phyloP scores from a whole-genome alignment of 192 early-diverging fungal species.

The Podila epicladia region DNA sequence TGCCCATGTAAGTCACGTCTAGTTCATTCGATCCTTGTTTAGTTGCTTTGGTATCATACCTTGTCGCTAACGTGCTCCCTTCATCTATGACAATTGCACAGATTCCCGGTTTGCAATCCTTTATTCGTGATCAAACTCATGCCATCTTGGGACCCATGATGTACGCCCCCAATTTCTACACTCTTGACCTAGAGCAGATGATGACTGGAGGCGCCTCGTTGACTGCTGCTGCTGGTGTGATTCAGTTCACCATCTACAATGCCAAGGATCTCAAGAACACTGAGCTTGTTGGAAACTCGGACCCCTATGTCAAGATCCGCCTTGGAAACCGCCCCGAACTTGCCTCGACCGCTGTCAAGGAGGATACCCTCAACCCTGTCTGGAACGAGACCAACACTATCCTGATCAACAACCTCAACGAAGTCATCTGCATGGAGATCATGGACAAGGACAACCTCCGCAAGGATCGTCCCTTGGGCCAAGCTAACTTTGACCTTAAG shows the following conservation, averaged over 20 bases:
- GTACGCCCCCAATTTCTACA: constrained; percentile 84
- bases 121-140: constrained; percentile 79
- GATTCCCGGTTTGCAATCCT: constrained; percentile 85
- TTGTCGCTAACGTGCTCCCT: too few relatives aligned
- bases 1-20: constrained; percentile 66
- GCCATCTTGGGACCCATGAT: constrained; percentile 82
- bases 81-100: constrained; percentile 18
- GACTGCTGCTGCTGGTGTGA: constrained; percentile 86
- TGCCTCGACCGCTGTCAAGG: constrained; percentile 69
- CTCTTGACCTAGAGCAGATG: constrained; percentile 81
- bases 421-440: constrained; percentile 81
- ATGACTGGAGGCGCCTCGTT: constrained; percentile 68
- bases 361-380: constrained; percentile 81
- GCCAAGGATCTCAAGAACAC: constrained; percentile 86
- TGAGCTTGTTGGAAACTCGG: constrained; percentile 88
- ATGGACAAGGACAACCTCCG: constrained; percentile 83
- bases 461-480: constrained; percentile 77
- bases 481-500: constrained; percentile 62
- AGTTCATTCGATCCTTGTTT: constrained; percentile 8
- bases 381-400: constrained; percentile 88
- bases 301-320: constrained; percentile 85
- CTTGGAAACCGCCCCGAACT: constrained; percentile 76
- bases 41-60: neutral
- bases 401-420: constrained; percentile 78
- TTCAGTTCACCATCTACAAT: constrained; percentile 80